Percentiles rank a stretch among this genome's conserved stretches.
Conservation (phyloP, 2,329 filamentous ascomycete genomes). For the Claviceps sp. region DNA sequence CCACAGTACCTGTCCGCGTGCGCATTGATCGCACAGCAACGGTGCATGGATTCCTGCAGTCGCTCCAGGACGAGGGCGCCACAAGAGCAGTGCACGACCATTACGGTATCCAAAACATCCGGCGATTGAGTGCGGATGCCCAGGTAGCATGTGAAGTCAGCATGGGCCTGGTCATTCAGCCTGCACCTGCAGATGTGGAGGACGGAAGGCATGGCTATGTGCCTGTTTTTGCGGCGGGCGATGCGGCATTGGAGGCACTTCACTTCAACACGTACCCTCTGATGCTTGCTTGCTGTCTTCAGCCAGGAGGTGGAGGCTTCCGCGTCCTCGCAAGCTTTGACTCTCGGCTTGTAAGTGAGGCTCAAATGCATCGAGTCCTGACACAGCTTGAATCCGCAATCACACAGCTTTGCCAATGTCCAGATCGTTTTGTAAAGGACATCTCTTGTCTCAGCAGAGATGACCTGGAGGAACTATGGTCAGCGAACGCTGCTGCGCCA, state of each 20-base stretch:
- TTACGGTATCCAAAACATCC: slow-evolving; percentile 17
- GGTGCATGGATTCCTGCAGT: slow-evolving; percentile 4
- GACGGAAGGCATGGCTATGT: neutral
- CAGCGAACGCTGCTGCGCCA: slow-evolving; percentile 14
- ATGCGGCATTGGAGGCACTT: neutral
- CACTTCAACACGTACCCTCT: slow-evolving; percentile 3
- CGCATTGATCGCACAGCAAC: slow-evolving; percentile 4
- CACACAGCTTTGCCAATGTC: slow-evolving; percentile 28
- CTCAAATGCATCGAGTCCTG: neutral
- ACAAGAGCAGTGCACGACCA: slow-evolving; percentile 14
- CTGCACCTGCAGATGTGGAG: neutral
- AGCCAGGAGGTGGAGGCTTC: neutral
- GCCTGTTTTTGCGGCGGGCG: neutral
- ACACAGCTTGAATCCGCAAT: slow-evolving; percentile 35
- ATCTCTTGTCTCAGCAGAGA: slow-evolving; percentile 21
- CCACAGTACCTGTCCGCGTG: slow-evolving; percentile 13
- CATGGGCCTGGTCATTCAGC: slow-evolving; percentile 6
- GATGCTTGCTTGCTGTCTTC: neutral
- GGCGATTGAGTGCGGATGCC: slow-evolving; percentile 6
- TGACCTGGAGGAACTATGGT: slow-evolving; percentile 23
- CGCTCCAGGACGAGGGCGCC: slow-evolving; percentile 11
- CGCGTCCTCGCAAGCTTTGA: neutral
- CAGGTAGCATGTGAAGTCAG: slow-evolving; percentile 8
- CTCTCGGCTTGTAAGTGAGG: neutral
- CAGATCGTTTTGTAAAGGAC: slow-evolving; percentile 19